A percentile compares a stretch with the other conserved stretches of the same genome.
Evolutionary conservation across 1,284 basidiomycete genomes (phyloP).

Genomic region (Cutaneotrichosporon arboriforme): DNA sequence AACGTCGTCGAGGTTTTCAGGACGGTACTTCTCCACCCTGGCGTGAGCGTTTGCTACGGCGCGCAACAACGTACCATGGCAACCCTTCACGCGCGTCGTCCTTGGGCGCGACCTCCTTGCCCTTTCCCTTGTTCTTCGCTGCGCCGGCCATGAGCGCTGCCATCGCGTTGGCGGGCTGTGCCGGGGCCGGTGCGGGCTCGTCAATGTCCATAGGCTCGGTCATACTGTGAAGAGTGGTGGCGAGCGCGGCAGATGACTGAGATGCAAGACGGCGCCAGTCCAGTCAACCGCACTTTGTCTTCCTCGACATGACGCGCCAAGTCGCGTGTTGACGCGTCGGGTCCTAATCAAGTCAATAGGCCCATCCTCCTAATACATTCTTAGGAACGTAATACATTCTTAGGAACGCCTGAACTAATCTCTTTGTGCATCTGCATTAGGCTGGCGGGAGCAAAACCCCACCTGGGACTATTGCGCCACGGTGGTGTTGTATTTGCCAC

Average conservation of each 20-base stretch:
- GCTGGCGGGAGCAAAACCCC: no score
- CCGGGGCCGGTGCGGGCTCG: slow-evolving; percentile 14
- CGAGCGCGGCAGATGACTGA: no score
- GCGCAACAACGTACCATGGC: slow-evolving; percentile 37
- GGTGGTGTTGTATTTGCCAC: slow-evolving; percentile 2
- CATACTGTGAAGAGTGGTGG: slow-evolving; percentile 5
- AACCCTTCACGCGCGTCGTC: slow-evolving; percentile 41
- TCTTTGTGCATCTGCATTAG: no score
- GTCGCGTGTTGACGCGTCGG: no score
- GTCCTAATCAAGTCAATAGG: no score
- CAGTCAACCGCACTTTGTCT: no score
- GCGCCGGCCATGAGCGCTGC: slow-evolving; percentile 39
- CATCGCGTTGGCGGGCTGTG: slow-evolving; percentile 36
- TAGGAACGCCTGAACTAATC: no score
- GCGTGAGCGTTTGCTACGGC: background rate
- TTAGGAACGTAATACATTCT: no score
- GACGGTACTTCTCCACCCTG: slow-evolving; percentile 95
- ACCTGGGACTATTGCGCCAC: no score
- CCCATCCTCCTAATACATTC: no score
- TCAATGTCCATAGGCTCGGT: slow-evolving; percentile 30
- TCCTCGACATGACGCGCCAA: no score
- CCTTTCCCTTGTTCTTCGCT: slow-evolving; percentile 42
- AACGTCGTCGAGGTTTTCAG: slow-evolving; percentile 79
- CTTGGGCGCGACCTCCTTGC: slow-evolving; percentile 25
- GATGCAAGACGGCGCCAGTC: no score